Percentiles rank a stretch among this genome's conserved stretches.
Evolutionary conservation across 129 eudicot genomes (phyloP).

Genomic region (Pittosporum tobira): DNA sequence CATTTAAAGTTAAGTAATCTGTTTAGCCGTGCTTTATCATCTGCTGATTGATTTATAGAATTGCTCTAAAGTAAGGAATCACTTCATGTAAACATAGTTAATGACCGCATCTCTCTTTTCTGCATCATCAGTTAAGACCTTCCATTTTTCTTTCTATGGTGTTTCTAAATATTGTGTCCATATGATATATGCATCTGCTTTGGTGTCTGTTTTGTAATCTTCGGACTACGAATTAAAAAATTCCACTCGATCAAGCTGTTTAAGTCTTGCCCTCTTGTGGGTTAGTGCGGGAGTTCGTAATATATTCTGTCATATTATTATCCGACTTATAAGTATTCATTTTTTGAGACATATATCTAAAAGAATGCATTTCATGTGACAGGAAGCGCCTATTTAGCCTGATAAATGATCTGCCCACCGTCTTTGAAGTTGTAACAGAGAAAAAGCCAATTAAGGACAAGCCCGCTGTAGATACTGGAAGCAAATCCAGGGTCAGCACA

Average conservation of each 20-base stretch:
- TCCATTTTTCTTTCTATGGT: background rate
- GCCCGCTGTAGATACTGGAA: conserved; percentile 49
- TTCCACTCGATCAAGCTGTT: background rate
- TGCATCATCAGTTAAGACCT: background rate
- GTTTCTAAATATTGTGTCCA: background rate
- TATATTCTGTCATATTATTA: background rate
- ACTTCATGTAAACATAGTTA: background rate
- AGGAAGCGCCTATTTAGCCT: conserved; percentile 67
- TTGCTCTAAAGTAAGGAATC: too few species aligned
- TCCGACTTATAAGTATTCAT: background rate
- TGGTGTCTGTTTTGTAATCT: background rate
- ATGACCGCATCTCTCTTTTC: background rate
- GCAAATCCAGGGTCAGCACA: conserved; percentile 53
- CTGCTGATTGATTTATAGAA: too few species aligned
- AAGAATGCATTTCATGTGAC: conserved; percentile 6
- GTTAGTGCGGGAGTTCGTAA: too few species aligned
- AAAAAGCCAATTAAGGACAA: conserved; percentile 54
- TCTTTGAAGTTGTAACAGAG: conserved; percentile 63
- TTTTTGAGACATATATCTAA: background rate
- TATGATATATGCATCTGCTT: background rate
- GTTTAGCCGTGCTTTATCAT: too few species aligned
- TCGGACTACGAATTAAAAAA: background rate
- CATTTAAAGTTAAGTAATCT: too few species aligned
- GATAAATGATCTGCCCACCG: conserved; percentile 66
- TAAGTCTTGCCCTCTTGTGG: background rate